Base-by-base conservation (phyloP, 1,284 basidiomycete genomes). In the Naganishia sp. region DNA sequence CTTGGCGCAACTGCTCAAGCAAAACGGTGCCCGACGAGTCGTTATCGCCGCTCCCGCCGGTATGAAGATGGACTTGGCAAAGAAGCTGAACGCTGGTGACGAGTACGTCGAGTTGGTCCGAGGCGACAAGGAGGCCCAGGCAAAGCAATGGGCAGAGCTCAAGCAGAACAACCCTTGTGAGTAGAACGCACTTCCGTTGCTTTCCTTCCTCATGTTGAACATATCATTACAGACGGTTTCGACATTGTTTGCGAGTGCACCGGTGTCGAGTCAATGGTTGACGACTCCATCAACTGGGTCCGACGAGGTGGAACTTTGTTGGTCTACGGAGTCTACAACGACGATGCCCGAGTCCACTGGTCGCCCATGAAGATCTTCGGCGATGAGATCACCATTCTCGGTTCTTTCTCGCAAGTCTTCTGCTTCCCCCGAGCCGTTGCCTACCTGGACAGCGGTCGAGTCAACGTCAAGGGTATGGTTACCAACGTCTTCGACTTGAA, bases 221-320 rank as follows among this genome's bases (percentile, higher is more conserved):
- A 36, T 49, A n/a, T 28, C 21, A 21, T 10, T n/a, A 36, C 52
- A 74, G 73, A 90, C 75, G 90, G 91, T 25, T 93, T 94, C 75
- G 91, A 94, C 76, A 86, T 92, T 46, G 91, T 94, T 36, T 90
- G 89, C 57, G 91, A 93, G 79, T 91, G 90, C 45, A 93, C 91
- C 3, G 91, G 91, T 65, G 86, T 87, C 42, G 89, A 90, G 79
- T 86, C 86, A 70, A 80, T 94, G 54, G 90, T 89, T 36, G 87
- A 91, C 74, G 86, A 89, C 64, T 81, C 87, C 36, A 90, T 94
- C 79, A 85, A 91, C 81, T 91, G 90, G 75, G 91, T 94, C 45
- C 84, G 90, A 18, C 83, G 90, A 69, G 89, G 90, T 46, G 88
- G 88, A 16, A 88, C 86, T 0, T 75, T 90, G 69, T 80, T 84